Conservation (phyloP, 2,329 filamentous ascomycete genomes). For the Pseudonectria foliicola region DNA sequence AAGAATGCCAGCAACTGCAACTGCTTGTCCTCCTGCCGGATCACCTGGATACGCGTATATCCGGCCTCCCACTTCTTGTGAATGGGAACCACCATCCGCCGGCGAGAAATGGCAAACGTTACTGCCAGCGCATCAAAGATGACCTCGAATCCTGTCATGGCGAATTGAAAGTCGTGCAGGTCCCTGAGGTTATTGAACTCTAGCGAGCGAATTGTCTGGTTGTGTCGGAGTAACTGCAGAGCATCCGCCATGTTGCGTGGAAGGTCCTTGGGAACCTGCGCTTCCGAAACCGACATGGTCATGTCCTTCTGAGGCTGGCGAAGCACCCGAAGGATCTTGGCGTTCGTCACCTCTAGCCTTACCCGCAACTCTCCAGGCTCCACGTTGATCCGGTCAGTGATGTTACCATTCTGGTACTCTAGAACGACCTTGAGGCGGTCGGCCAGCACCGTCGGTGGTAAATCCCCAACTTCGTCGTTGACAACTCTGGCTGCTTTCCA, state of each 20-base stretch:
- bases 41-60: slow-evolving; percentile 72
- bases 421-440: slow-evolving; percentile 69
- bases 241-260: slow-evolving; percentile 57
- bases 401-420: slow-evolving; percentile 66
- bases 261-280: slow-evolving; percentile 54
- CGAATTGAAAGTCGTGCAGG: slow-evolving; percentile 70
- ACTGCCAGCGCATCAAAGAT: slow-evolving; percentile 65
- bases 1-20: slow-evolving; percentile 81
- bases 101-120: slow-evolving; percentile 73
- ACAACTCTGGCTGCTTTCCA: slow-evolving; percentile 67
- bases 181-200: slow-evolving; percentile 60
- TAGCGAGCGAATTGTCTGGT: slow-evolving; percentile 64
- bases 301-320: slow-evolving; percentile 71
- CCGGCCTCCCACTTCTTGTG: slow-evolving; percentile 90
- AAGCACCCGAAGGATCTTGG: slow-evolving; percentile 57
- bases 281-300: slow-evolving; percentile 67
- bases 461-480: slow-evolving; percentile 58
- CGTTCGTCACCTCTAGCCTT: slow-evolving; percentile 55
- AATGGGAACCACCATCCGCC: slow-evolving; percentile 84
- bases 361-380: slow-evolving; percentile 66
- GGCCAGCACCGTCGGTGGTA: slow-evolving; percentile 63
- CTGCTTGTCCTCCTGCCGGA: slow-evolving; percentile 62
- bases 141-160: slow-evolving; percentile 74
- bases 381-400: slow-evolving; percentile 80
- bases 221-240: slow-evolving; percentile 48